These are phyloP conservation scores for Centrapalus pauciflorus DNA, from an alignment of 129 eudicot species.

Conservation along the genomic window DNA sequence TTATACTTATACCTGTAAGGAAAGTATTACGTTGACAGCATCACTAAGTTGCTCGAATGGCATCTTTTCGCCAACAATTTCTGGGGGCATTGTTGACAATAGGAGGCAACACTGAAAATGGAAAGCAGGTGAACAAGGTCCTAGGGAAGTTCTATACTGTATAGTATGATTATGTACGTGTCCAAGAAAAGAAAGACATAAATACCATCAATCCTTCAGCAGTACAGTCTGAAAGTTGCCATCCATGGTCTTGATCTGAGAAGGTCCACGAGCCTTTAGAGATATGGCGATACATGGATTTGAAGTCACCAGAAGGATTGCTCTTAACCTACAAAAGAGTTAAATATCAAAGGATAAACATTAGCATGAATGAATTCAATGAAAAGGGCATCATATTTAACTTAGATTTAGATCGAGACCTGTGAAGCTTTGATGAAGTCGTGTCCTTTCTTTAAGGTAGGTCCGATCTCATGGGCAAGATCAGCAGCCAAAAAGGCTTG, in stretches of 20 bases:
- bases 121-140: neutral
- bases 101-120: constrained; percentile 58
- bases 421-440: constrained; percentile 74
- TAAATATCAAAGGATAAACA: neutral
- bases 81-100: constrained; percentile 59
- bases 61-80: constrained; percentile 55
- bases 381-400: neutral
- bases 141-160: no score
- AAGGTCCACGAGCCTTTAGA: constrained; percentile 83
- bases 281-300: constrained; percentile 68
- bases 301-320: constrained; percentile 70
- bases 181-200: neutral
- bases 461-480: constrained; percentile 44
- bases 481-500: constrained; percentile 68
- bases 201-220: constrained; percentile 74
- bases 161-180: neutral
- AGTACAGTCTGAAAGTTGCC: constrained; percentile 82
- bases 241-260: constrained; percentile 81
- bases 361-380: neutral
- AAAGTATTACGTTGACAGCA: constrained; percentile 64
- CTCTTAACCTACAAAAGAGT: constrained; percentile 44
- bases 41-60: constrained; percentile 35
- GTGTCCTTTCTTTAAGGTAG: constrained; percentile 57
- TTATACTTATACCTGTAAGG: constrained; percentile 54
- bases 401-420: constrained; percentile 33